Evolutionary conservation across 371 early-diverging fungal genomes (phyloP).

Genomic region (Mucor ambiguus): DNA sequence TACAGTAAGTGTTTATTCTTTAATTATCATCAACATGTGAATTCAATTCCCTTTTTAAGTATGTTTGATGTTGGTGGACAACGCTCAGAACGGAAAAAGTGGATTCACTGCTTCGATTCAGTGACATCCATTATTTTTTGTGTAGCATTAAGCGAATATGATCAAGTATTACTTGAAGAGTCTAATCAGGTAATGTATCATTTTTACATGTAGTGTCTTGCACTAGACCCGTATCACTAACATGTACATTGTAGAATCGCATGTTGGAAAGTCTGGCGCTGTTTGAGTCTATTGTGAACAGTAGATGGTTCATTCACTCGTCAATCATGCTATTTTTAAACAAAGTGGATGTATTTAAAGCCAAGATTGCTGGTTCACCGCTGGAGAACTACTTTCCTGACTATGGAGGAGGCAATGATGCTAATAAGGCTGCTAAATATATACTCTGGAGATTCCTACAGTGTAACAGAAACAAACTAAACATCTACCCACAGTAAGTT

Average conservation of each 20-base stretch:
- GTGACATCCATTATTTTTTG: constrained; percentile 74
- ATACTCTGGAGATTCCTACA: constrained; percentile 81
- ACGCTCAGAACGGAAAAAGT: constrained; percentile 87
- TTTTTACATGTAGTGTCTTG: not conserved
- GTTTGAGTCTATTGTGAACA: constrained; percentile 81
- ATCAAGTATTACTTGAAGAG: constrained; percentile 78
- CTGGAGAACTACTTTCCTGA: constrained; percentile 65
- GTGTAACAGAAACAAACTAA: constrained; percentile 73
- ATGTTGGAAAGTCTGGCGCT: constrained; percentile 80
- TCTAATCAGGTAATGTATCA: constrained; percentile 50
- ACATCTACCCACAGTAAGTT: constrained; percentile 81
- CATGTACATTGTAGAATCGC: constrained; percentile 55
- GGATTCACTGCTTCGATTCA: constrained; percentile 91
- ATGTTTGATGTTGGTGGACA: constrained; percentile 82
- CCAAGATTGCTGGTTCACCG: constrained; percentile 67
- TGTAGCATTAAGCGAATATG: constrained; percentile 73
- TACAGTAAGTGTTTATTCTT: constrained; percentile 54
- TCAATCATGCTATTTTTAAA: constrained; percentile 85
- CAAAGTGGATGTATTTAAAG: constrained; percentile 81
- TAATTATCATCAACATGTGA: constrained; percentile 3
- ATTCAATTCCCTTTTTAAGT: constrained; percentile 30
- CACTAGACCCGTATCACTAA: not conserved
- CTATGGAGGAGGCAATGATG: constrained; percentile 56
- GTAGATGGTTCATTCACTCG: constrained; percentile 75
- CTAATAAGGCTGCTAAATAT: constrained; percentile 79